Conservation (phyloP, 805 yeast genomes). For the Priceomyces medius region DNA sequence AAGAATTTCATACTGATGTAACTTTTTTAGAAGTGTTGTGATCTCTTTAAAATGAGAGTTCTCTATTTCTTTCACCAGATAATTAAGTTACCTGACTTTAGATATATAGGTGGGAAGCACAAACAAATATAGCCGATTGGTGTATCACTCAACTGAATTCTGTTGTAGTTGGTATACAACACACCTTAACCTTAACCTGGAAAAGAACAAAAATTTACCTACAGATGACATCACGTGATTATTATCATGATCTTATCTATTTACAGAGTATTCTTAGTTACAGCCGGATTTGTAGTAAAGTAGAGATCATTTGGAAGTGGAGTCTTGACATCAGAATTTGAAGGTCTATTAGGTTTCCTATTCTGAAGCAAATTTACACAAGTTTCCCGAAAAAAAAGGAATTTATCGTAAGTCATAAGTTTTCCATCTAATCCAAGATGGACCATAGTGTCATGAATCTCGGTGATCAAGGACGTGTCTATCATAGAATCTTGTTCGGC, state of each 20-base stretch:
- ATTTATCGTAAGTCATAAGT: constrained; percentile 18
- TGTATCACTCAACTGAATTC: too few relatives aligned
- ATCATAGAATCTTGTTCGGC: constrained; percentile 7
- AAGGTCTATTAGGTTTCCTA: background rate
- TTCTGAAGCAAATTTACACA: background rate
- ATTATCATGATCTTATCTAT: background rate
- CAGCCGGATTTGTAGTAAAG: background rate
- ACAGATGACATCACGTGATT: constrained; percentile 5
- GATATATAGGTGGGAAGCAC: too few relatives aligned
- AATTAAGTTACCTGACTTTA: too few relatives aligned
- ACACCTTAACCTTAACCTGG: too few relatives aligned
- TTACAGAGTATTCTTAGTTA: background rate
- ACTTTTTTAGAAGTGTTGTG: too few relatives aligned
- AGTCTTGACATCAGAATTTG: background rate
- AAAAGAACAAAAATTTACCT: constrained; percentile 3
- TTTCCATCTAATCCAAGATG: constrained; percentile 31
- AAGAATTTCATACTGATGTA: constrained; percentile 77
- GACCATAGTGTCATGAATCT: constrained; percentile 18
- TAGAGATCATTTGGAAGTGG: background rate
- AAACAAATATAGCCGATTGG: too few relatives aligned
- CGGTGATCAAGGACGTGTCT: constrained; percentile 17
- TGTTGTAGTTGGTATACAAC: background rate
- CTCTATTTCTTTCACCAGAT: too few relatives aligned
- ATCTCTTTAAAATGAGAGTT: too few relatives aligned
- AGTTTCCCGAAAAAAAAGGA: constrained; percentile 16